Evolutionary conservation across 495 filamentous ascomycete species (phyloP), one percentile per base, ranked within the genome.

Genomic region (Talaromyces adpressus): DNA sequence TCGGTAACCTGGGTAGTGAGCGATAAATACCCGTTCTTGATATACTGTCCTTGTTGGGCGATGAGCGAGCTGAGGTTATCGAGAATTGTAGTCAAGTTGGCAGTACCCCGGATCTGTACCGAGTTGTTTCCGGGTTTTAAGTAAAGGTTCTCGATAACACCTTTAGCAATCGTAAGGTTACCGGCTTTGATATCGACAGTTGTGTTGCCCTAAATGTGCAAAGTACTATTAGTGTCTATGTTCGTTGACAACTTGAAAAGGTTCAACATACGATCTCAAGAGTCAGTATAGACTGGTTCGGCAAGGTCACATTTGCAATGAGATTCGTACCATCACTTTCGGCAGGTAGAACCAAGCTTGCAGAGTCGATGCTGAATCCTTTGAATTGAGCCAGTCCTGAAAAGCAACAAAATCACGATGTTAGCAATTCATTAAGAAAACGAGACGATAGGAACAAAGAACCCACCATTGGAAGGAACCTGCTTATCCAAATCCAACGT

Each of bases 71-170:
- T 53, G 6, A 79, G 66, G 54, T 79, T 69, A 0, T 63, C 34
- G 63, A 78, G n/a, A 11, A 78, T 66, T 16, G 39, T 69, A 20
- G 53, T 32, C 7, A 79, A 60, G 64, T 78, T 53, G 0, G 41
- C 41, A 11, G 27, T 30, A 25, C 78, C 79, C 30, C 74, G 69
- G 57, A 79, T 72, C 6, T 65, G 63, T 6, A 76, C 66, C 9
- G 71, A 74, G 67, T 83, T 83, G 67, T 81, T 79, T 7, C 81
- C 81, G 1, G 72, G 79, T 30, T 70, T 68, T 6, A 83, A 64
- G 5, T 70, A 20, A 7, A 80, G 73, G 49, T 82, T 70, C 36
- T 74, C 68, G 39, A 81, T 67, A 20, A 71, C 69, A 0, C 78
- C 72, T 9, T 75, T 68, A n/a, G 76, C 77, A 20, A 82, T 66